Conservation (phyloP, 2,329 filamentous ascomycete species). For the Alternaria sp. region DNA sequence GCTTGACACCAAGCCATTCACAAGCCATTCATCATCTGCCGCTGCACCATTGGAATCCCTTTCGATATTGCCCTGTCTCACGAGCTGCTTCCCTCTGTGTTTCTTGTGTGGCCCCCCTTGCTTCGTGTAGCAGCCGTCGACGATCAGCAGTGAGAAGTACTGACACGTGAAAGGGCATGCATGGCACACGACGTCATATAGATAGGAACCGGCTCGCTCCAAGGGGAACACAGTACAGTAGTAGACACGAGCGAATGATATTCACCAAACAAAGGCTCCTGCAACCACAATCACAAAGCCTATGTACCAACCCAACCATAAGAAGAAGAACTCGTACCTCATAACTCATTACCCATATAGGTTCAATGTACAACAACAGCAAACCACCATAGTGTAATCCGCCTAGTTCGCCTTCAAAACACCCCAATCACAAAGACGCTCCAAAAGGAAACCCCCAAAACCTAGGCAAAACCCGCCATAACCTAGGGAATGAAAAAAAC, state of each 20-base stretch:
- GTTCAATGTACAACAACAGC: neutral
- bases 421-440: neutral
- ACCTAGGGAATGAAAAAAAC: too few relatives aligned
- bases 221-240: neutral
- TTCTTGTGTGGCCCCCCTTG: neutral
- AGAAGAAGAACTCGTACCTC: neutral
- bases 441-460: too few relatives aligned
- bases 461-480: too few relatives aligned
- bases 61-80: slow-evolving; percentile 11
- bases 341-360: neutral
- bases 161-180: too few relatives aligned
- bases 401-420: too few relatives aligned
- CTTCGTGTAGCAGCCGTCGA: too few relatives aligned
- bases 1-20: slow-evolving; percentile 8
- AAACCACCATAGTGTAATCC: neutral
- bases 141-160: too few relatives aligned
- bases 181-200: neutral
- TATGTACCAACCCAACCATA: too few relatives aligned
- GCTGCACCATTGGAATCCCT: slow-evolving; percentile 1
- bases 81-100: neutral
- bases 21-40: slow-evolving; percentile 1
- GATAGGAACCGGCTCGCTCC: neutral
- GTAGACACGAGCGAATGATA: neutral
- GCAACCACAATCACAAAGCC: neutral
- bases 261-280: neutral